These are phyloP conservation scores for Aspergillus sclerotioniger DNA, from an alignment of 495 filamentous ascomycete genomes.

Conservation along the genomic window DNA sequence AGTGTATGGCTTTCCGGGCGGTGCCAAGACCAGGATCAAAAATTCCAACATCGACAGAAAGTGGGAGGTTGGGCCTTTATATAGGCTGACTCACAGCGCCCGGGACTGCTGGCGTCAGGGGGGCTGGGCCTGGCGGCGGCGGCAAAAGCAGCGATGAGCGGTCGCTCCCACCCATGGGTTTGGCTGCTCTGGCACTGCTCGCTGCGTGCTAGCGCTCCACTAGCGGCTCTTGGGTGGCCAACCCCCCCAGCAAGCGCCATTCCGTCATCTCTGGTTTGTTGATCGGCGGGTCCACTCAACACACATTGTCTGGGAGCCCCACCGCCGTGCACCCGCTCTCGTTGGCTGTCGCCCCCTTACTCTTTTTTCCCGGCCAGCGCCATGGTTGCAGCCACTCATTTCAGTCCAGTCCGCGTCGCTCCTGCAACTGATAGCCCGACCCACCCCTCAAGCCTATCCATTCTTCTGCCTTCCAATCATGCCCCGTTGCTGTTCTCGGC, in stretches of 20 bases:
- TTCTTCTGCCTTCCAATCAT: constrained; percentile 33
- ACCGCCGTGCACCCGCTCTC: constrained; percentile 18
- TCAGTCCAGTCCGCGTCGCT: constrained; percentile 31
- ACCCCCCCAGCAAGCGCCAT: constrained; percentile 20
- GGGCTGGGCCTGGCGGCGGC: constrained; percentile 36
- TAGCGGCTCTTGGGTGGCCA: constrained; percentile 29
- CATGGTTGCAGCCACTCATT: constrained; percentile 33
- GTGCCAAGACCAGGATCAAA: constrained; percentile 50
- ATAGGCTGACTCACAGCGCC: constrained; percentile 44
- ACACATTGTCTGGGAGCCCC: constrained; percentile 23
- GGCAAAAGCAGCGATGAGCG: constrained; percentile 42
- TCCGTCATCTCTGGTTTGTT: constrained; percentile 21
- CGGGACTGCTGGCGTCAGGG: constrained; percentile 33
- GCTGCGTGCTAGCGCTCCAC: constrained; percentile 18
- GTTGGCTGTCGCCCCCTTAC: constrained; percentile 33
- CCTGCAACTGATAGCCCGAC: constrained; percentile 32
- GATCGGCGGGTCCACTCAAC: constrained; percentile 18
- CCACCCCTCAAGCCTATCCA: constrained; percentile 14
- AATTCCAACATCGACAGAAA: constrained; percentile 31
- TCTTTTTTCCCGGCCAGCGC: constrained; percentile 22
- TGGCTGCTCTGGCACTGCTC: constrained; percentile 26
- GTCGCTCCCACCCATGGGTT: constrained; percentile 36
- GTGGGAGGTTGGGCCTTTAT: constrained; percentile 49
- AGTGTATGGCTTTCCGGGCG: constrained; percentile 36
- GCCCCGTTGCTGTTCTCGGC: constrained; percentile 23